phyloP scores from a whole-genome alignment of 2,329 filamentous ascomycete species.

The Cladosporium sp. region DNA sequence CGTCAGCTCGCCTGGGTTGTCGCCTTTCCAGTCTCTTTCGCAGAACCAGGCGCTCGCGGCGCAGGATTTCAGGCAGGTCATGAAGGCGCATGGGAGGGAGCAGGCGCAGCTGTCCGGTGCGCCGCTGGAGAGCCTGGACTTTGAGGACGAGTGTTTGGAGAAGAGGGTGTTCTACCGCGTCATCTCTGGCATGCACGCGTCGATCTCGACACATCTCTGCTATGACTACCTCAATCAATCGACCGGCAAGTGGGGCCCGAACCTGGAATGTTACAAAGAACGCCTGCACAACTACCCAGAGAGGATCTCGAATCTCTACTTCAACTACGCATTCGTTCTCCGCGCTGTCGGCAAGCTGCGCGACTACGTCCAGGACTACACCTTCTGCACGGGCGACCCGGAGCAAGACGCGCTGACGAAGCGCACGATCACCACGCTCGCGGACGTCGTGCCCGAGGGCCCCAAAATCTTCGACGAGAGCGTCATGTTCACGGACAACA shows the following conservation, averaged over 20 bases:
- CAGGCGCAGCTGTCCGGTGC: slow-evolving; percentile 44
- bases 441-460: slow-evolving; percentile 59
- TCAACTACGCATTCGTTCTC: slow-evolving; percentile 95
- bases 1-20: slow-evolving; percentile 17
- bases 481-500: slow-evolving; percentile 72
- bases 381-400: slow-evolving; percentile 83
- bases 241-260: slow-evolving; percentile 87
- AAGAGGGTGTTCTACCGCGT: slow-evolving; percentile 98
- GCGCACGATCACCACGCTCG: slow-evolving; percentile 71
- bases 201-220: slow-evolving; percentile 92
- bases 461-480: slow-evolving; percentile 86
- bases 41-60: slow-evolving; percentile 48
- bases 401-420: slow-evolving; percentile 74
- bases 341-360: slow-evolving; percentile 87
- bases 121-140: slow-evolving; percentile 60
- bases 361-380: slow-evolving; percentile 74
- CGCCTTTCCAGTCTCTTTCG: slow-evolving; percentile 32
- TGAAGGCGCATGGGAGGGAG: slow-evolving; percentile 54
- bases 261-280: slow-evolving; percentile 78
- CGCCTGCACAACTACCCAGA: slow-evolving; percentile 83
- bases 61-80: slow-evolving; percentile 54
- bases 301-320: slow-evolving; percentile 94
- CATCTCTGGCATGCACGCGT: slow-evolving; percentile 95
- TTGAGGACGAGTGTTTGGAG: slow-evolving; percentile 89
- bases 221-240: slow-evolving; percentile 94